phyloP scores from a whole-genome alignment of 441 rosid genomes.

The Populus hybrid region DNA sequence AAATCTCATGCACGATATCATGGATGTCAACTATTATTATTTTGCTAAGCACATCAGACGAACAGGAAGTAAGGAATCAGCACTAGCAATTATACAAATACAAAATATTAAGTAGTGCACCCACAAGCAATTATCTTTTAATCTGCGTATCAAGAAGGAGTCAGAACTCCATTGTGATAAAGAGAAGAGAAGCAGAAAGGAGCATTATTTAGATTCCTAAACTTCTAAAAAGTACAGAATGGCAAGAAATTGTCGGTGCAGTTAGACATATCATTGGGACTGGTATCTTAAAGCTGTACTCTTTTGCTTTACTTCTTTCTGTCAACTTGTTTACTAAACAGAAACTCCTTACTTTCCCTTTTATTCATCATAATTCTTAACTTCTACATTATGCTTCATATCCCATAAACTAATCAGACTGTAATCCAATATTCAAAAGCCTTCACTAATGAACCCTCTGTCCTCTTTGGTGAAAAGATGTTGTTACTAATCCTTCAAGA shows the following conservation, averaged over 20 bases:
- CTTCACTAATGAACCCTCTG: not conserved
- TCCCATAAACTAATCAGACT: not conserved
- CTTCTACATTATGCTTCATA: conserved; percentile 1
- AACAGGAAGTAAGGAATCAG: conserved; percentile 6
- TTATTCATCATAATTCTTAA: conserved; percentile 17
- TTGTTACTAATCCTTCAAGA: not conserved
- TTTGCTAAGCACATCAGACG: conserved; percentile 1
- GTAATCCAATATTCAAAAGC: not conserved
- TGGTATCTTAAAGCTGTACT: conserved; percentile 20
- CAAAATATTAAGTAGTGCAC: conserved; percentile 9
- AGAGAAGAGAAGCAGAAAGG: conserved; percentile 11
- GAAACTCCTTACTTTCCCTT: conserved; percentile 24
- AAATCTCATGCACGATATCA: not conserved
- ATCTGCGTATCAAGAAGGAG: conserved; percentile 23
- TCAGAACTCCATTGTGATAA: not conserved
- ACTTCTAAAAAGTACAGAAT: conserved; percentile 5
- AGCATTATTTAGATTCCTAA: conserved; percentile 33
- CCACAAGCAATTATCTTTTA: conserved; percentile 18
- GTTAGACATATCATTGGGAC: conserved; percentile 23
- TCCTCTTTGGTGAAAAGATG: not conserved
- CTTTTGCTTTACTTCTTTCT: not conserved
- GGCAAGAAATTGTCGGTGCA: conserved; percentile 29
- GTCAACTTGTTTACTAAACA: conserved; percentile 9
- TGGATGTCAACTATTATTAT: conserved; percentile 13
- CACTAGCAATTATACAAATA: conserved; percentile 13